Evolutionary conservation across 2,329 filamentous ascomycete genomes (phyloP).

Genomic region (Chrysosporium queenslandicum): DNA sequence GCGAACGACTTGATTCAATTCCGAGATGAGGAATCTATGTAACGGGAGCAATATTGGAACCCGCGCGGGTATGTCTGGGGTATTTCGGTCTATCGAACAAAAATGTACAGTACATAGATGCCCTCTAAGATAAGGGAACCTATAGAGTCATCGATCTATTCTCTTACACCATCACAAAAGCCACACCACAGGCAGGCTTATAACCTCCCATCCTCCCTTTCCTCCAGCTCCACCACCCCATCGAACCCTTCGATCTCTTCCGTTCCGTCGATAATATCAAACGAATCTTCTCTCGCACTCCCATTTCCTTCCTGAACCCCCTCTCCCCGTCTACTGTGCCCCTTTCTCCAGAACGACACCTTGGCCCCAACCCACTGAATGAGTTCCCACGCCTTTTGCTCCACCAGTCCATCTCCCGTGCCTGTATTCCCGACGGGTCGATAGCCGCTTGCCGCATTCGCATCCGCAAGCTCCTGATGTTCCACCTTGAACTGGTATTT

Average conservation of each 20-base stretch:
- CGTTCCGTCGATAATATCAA: constrained; percentile 43
- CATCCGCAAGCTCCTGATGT: constrained; percentile 57
- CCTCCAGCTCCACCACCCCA: constrained; percentile 38
- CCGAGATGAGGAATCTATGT: constrained; percentile 4
- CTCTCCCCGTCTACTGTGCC: background rate
- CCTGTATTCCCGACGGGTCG: constrained; percentile 19
- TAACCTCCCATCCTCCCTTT: constrained; percentile 21
- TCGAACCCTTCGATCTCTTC: constrained; percentile 44
- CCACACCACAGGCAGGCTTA: background rate
- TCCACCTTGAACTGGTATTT: constrained; percentile 97
- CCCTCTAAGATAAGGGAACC: background rate
- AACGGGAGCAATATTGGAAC: background rate
- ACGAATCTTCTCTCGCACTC: constrained; percentile 13
- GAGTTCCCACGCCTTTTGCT: constrained; percentile 32
- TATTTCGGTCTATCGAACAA: background rate
- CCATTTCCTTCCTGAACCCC: constrained; percentile 16
- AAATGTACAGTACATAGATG: background rate
- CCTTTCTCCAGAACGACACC: constrained; percentile 16
- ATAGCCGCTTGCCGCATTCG: constrained; percentile 20
- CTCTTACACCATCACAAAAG: background rate
- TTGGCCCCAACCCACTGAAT: constrained; percentile 26
- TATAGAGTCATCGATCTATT: background rate
- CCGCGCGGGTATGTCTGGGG: background rate
- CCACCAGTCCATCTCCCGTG: constrained; percentile 21
- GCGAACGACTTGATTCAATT: constrained; percentile 11